Percentiles rank a stretch among this genome's conserved stretches.
These are phyloP conservation scores for rapeseed (Brassica napus) DNA, from an alignment of 345 rosid species.

Conservation along the genomic window Da-Ae NC_063437.1:18869001-18869500, in stretches of 20 bases:
- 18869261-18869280: slow-evolving; percentile 25
- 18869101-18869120: slow-evolving; percentile 26
- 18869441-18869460: not conserved
- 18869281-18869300: slow-evolving; percentile 58
- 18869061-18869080: slow-evolving; percentile 78
- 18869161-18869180: slow-evolving; percentile 66
- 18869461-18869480: slow-evolving; percentile 20
- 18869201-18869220: slow-evolving; percentile 84
- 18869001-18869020: slow-evolving; percentile 25
- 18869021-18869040: slow-evolving; percentile 73
- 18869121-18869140: slow-evolving; percentile 8
- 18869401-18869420: slow-evolving; percentile 36
- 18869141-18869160: slow-evolving; percentile 39
- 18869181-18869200: slow-evolving; percentile 64
- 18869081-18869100: slow-evolving; percentile 68
- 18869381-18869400: slow-evolving; percentile 56
- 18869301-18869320: slow-evolving; percentile 52
- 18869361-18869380: slow-evolving; percentile 51
- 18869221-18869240: slow-evolving; percentile 46
- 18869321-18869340: slow-evolving; percentile 67
- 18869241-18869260: slow-evolving; percentile 17
- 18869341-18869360: slow-evolving; percentile 84
- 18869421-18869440: not conserved
- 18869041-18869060: slow-evolving; percentile 67
- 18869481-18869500: slow-evolving; percentile 25